These are phyloP conservation scores for Thalassiosira ordinaria DNA, from an alignment of 352 stramenopile genomes.

Conservation along the genomic window DNA sequence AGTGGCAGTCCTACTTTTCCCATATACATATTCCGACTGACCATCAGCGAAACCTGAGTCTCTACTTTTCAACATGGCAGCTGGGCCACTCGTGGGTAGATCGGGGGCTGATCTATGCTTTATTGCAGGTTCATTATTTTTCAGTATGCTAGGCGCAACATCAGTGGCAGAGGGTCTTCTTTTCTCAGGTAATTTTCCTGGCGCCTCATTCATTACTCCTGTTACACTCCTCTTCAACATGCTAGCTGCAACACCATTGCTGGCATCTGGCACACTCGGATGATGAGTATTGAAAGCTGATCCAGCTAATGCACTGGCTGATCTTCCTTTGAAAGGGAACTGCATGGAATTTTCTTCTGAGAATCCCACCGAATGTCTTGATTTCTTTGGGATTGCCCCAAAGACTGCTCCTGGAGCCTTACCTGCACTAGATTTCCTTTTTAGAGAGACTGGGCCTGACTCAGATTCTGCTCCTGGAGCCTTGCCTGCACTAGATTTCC, in stretches of 20 bases:
- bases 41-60: too few relatives aligned
- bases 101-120: not conserved
- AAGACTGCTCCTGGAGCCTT: not conserved
- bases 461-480: too few relatives aligned
- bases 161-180: too few relatives aligned
- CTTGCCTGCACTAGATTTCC: too few relatives aligned
- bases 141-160: too few relatives aligned
- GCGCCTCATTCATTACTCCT: not conserved
- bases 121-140: too few relatives aligned
- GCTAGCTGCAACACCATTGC: not conserved
- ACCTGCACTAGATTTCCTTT: too few relatives aligned
- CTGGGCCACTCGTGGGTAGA: not conserved
- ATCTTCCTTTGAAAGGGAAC: slow-evolving; percentile 2
- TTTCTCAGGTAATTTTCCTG: not conserved
- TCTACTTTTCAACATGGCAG: too few relatives aligned
- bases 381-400: not conserved
- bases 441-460: too few relatives aligned
- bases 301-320: not conserved
- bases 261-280: not conserved
- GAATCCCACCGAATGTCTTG: not conserved
- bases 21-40: too few relatives aligned
- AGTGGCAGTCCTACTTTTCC: too few relatives aligned
- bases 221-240: not conserved
- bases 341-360: not conserved
- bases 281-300: not conserved